Base-by-base conservation (phyloP, 352 stramenopile species). In the Pilasporangium apinafurcum region DNA sequence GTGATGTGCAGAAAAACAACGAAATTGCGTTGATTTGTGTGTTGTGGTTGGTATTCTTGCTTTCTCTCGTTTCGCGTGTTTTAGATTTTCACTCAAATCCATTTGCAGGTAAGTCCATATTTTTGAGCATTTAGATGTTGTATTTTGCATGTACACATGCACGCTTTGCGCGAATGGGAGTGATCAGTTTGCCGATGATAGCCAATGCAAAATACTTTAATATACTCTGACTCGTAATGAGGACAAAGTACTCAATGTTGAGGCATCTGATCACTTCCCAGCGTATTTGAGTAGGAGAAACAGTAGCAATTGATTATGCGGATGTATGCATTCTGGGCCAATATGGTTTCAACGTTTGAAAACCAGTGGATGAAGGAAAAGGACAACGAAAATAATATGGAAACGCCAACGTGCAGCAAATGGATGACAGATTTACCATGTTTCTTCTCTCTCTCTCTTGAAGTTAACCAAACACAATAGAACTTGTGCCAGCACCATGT, bases 381-480 rank as follows among this genome's bases (percentile, higher is more conserved):
- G n/a, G n/a, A n/a, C n/a, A n/a, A n/a, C n/a, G n/a, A n/a, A n/a
- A n/a, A n/a, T n/a, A n/a, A n/a, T n/a, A n/a, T n/a, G n/a, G n/a
- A n/a, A n/a, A n/a, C n/a, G n/a, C n/a, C n/a, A n/a, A n/a, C n/a
- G n/a, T n/a, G n/a, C n/a, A n/a, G n/a, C n/a, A n/a, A n/a, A n/a
- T n/a, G n/a, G n/a, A n/a, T n/a, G n/a, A n/a, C n/a, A n/a, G n/a
- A n/a, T n/a, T 44, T 16, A 26, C 37, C 9, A n/a, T 13, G 37
- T 8, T 32, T 44, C 17, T 14, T 37, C 14, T 37, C 27, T 32
- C 16, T 20, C 13, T 21, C 29, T 47, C 27, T 21, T 13, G 2
- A n/a, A 25, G 13, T 53, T 78, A 93, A 8, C 78, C 78, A 47
- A 93, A 93, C 42, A 93, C 73, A 38, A 93, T 91, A 13, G 78